Conservation (phyloP, 108 stramenopile species). For the Cyclotella sp. region DNA sequence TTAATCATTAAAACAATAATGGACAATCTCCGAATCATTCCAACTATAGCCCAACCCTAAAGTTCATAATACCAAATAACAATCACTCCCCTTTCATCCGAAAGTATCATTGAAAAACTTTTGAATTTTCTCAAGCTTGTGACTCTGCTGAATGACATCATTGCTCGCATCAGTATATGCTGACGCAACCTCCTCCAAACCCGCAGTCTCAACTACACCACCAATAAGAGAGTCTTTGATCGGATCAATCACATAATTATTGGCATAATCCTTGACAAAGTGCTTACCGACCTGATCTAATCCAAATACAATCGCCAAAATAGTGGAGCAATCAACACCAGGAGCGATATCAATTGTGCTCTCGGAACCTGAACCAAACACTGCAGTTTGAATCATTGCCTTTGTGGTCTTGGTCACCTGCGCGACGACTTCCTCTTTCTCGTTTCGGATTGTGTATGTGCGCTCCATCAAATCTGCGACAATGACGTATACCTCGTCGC, state of each 20-base stretch:
- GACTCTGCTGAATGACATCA: slow-evolving; percentile 21
- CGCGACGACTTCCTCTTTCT: slow-evolving; percentile 45
- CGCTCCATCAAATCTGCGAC: slow-evolving; percentile 56
- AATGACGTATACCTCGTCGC: slow-evolving; percentile 30
- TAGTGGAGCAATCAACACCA: slow-evolving; percentile 50
- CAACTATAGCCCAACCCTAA: too few species aligned
- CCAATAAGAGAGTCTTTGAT: slow-evolving; percentile 40
- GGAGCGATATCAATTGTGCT: slow-evolving; percentile 60
- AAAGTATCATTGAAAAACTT: slow-evolving; percentile 43
- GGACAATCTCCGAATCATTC: too few species aligned
- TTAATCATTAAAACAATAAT: too few species aligned
- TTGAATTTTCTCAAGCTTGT: slow-evolving; percentile 23
- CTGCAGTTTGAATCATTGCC: slow-evolving; percentile 51
- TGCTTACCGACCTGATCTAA: slow-evolving; percentile 48
- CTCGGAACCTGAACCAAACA: slow-evolving; percentile 50
- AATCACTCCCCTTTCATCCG: too few species aligned
- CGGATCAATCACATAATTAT: slow-evolving; percentile 49
- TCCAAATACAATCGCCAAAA: slow-evolving; percentile 51
- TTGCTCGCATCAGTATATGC: slow-evolving; percentile 30
- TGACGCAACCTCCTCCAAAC: slow-evolving; percentile 25
- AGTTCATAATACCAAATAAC: too few species aligned
- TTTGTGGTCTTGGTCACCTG: slow-evolving; percentile 55
- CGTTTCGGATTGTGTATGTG: slow-evolving; percentile 48
- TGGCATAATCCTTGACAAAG: slow-evolving; percentile 40
- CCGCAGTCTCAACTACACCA: slow-evolving; percentile 33